A percentile compares a stretch with the other conserved stretches of the same genome.
phyloP scores from a whole-genome alignment of 2,329 filamentous ascomycete genomes.

The Eutypella sp. region DNA sequence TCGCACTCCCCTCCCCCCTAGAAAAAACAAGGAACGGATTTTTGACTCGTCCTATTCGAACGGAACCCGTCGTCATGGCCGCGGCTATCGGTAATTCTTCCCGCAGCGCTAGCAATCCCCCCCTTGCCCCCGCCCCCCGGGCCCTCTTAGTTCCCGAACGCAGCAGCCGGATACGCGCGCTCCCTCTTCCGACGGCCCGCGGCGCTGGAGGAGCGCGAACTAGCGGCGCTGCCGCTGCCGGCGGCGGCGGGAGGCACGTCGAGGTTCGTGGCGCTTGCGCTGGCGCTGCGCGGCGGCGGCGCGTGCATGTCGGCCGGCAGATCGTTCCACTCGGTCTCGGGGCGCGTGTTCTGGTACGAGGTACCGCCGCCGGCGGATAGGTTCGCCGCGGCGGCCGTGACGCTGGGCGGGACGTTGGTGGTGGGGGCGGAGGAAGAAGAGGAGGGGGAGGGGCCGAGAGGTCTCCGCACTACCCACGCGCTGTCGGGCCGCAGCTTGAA shows the following conservation, averaged over 20 bases:
- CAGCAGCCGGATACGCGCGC: constrained; percentile 56
- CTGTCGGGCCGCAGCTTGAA: constrained; percentile 55
- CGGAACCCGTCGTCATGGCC: no score
- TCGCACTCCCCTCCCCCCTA: no score
- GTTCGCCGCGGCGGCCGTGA: constrained; percentile 26
- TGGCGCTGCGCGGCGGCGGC: no score
- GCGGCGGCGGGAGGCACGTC: constrained; percentile 24
- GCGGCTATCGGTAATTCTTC: no score
- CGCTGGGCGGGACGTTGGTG: constrained; percentile 17
- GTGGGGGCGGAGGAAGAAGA: no score
- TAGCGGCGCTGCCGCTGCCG: constrained; percentile 38
- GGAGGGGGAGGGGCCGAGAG: no score
- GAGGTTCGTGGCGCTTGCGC: constrained; percentile 5
- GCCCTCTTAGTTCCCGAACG: constrained; percentile 43
- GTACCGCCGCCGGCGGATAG: constrained; percentile 20
- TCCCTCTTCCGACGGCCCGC: constrained; percentile 51
- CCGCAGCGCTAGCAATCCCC: constrained; percentile 1
- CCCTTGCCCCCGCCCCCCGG: not conserved
- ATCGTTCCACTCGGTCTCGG: constrained; percentile 63
- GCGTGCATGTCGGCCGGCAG: constrained; percentile 53
- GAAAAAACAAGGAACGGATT: no score
- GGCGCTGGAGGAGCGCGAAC: constrained; percentile 52
- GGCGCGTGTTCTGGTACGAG: constrained; percentile 56
- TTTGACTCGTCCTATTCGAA: no score
- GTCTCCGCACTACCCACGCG: constrained; percentile 54